Conservation (phyloP, 495 filamentous ascomycete species). For the Neurospora tetrasperma region DNA sequence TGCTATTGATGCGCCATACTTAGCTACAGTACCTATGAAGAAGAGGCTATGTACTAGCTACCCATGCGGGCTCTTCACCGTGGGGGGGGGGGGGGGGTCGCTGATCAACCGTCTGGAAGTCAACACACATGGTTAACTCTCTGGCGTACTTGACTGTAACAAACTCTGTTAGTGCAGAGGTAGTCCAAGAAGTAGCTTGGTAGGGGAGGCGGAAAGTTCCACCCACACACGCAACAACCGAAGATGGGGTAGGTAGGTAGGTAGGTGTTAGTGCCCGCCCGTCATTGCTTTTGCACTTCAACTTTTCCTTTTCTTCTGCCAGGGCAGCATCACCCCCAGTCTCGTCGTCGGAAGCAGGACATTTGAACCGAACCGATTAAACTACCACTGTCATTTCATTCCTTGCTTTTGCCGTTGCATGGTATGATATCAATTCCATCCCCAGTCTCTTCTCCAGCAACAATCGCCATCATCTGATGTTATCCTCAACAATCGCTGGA, state of each 20-base stretch:
- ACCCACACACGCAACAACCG: background rate
- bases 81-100: background rate
- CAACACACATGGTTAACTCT: background rate
- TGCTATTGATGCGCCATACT: background rate
- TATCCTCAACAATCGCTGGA: background rate
- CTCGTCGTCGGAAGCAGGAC: background rate
- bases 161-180: background rate
- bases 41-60: background rate
- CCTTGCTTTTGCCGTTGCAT: background rate
- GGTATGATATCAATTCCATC: background rate
- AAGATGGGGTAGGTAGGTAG: background rate
- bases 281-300: background rate
- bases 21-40: no score
- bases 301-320: background rate
- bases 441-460: background rate
- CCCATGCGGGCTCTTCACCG: background rate
- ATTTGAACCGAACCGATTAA: background rate
- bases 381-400: background rate
- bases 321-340: no score
- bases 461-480: background rate
- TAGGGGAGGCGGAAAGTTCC: background rate
- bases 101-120: background rate
- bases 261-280: background rate
- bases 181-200: background rate
- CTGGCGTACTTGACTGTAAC: no score